phyloP scores from a whole-genome alignment of 345 rosid species.

The Salix exigua region DNA sequence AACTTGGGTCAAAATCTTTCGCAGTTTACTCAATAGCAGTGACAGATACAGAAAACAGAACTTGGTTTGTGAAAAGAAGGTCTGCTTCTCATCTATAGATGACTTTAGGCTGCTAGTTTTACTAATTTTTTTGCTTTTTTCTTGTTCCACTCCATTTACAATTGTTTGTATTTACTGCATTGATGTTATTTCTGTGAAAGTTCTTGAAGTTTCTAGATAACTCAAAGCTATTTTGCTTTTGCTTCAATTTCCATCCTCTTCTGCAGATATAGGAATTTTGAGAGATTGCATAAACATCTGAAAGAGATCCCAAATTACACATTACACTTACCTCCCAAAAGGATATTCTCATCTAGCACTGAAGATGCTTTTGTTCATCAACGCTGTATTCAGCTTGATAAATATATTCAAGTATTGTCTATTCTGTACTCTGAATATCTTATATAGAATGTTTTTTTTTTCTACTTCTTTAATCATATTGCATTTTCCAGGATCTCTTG shows the following conservation, averaged over 20 bases:
- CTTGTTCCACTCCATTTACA: not conserved
- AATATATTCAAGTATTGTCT: constrained; percentile 68
- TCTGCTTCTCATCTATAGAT: constrained; percentile 34
- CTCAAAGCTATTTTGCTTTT: constrained; percentile 4
- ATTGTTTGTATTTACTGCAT: not conserved
- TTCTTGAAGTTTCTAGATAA: constrained; percentile 16
- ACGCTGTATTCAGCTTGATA: constrained; percentile 97
- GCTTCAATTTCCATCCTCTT: constrained; percentile 5
- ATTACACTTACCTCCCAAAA: constrained; percentile 93
- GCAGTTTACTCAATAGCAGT: constrained; percentile 99
- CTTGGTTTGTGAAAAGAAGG: constrained; percentile 99
- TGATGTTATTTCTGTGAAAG: not conserved
- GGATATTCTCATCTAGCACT: constrained; percentile 97
- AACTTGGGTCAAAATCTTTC: constrained; percentile 84
- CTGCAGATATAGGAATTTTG: constrained; percentile 94
- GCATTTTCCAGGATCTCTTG: constrained; percentile 70
- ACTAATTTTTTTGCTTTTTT: not conserved
- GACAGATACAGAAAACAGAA: constrained; percentile 69
- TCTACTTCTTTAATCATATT: constrained; percentile 16
- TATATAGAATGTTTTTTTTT: constrained; percentile 12
- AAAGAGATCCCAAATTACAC: constrained; percentile 97
- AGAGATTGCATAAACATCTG: constrained; percentile 84
- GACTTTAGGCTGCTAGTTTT: not conserved
- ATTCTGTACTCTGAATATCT: constrained; percentile 15
- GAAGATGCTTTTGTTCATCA: constrained; percentile 98